Percentiles rank a stretch among this genome's conserved stretches.
Evolutionary conservation across 345 rosid species (phyloP).

Genomic region (Schrenkiella parvula): DNA sequence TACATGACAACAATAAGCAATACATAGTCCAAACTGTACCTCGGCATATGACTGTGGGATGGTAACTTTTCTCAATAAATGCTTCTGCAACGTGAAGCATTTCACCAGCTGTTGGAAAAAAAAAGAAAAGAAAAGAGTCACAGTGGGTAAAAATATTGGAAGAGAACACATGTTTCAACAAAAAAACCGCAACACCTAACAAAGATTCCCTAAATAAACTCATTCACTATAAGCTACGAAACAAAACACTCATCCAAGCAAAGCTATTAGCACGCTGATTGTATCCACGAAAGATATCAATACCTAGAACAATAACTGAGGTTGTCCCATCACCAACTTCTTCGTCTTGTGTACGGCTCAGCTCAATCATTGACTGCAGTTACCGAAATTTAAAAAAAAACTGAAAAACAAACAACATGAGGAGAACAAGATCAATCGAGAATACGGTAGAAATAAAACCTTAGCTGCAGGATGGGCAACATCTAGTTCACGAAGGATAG

Average conservation of each 20-base stretch:
- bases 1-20: not conserved
- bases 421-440: not conserved
- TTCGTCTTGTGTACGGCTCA: conserved; percentile 94
- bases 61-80: conserved; percentile 77
- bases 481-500: conserved; percentile 84
- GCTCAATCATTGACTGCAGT: conserved; percentile 83
- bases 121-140: not conserved
- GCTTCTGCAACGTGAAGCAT: conserved; percentile 98
- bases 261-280: not conserved
- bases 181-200: not conserved
- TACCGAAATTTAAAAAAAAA: not conserved
- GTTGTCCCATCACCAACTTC: conserved; percentile 99
- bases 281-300: not conserved
- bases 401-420: not conserved
- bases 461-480: conserved; percentile 90
- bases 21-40: conserved; percentile 40
- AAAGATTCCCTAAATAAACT: not conserved
- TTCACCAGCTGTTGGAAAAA: conserved; percentile 69
- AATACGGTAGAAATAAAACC: conserved; percentile 34
- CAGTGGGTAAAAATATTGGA: not conserved
- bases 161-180: not conserved
- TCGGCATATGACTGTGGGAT: conserved; percentile 90
- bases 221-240: not conserved
- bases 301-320: conserved; percentile 94
- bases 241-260: not conserved